These are phyloP conservation scores for Stephania yunnanensis DNA, from an alignment of 164 flowering plant species.

Conservation along the genomic window DNA sequence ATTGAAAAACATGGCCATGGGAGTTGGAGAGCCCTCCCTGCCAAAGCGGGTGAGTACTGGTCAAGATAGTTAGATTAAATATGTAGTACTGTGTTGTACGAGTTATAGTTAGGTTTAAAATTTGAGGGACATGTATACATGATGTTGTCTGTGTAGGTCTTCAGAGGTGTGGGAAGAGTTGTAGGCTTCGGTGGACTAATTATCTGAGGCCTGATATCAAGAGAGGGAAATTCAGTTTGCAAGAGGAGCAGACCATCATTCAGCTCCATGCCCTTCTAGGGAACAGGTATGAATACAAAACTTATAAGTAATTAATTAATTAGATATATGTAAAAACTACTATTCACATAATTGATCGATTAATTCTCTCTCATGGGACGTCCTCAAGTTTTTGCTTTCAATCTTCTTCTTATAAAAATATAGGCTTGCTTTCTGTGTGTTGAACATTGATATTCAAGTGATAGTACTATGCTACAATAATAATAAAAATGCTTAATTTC, in stretches of 20 bases:
- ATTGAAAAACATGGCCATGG: slow-evolving; percentile 96
- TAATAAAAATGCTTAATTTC: too few relatives aligned
- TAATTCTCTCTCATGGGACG: background rate
- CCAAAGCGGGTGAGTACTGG: slow-evolving; percentile 62
- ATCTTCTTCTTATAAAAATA: background rate
- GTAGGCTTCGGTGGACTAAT: slow-evolving; percentile 91
- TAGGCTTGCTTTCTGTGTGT: too few relatives aligned
- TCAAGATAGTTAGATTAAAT: too few relatives aligned
- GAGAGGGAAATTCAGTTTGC: slow-evolving; percentile 86
- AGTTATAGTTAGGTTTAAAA: too few relatives aligned
- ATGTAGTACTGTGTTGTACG: too few relatives aligned
- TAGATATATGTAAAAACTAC: too few relatives aligned
- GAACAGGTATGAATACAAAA: slow-evolving; percentile 48
- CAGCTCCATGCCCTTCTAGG: slow-evolving; percentile 97
- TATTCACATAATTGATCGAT: too few relatives aligned
- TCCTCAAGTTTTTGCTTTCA: background rate
- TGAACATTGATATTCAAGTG: background rate
- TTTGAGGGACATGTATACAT: too few relatives aligned
- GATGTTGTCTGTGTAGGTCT: slow-evolving; percentile 40
- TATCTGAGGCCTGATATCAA: slow-evolving; percentile 90
- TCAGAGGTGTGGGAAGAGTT: slow-evolving; percentile 92
- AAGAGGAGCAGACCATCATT: slow-evolving; percentile 92
- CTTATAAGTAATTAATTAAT: too few relatives aligned
- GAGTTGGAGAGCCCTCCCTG: slow-evolving; percentile 88
- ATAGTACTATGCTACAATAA: too few relatives aligned